Percentiles rank a stretch among this genome's conserved stretches.
phyloP scores from a whole-genome alignment of 208 protist genomes.

The Crithidia expoeki region DNA sequence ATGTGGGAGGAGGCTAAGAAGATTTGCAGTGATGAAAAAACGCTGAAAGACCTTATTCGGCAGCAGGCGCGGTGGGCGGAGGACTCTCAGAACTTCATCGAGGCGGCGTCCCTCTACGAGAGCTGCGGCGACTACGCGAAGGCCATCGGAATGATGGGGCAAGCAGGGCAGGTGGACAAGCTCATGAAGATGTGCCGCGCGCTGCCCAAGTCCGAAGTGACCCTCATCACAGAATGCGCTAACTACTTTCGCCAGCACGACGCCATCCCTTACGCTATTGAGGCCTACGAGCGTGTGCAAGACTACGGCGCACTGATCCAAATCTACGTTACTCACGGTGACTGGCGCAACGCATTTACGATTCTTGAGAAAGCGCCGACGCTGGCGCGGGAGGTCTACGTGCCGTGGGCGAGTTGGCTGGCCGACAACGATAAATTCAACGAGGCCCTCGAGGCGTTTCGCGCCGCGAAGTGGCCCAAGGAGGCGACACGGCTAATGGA shows the following conservation, averaged over 20 bases:
- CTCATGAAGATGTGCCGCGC: constrained; percentile 87
- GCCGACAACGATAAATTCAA: constrained; percentile 95
- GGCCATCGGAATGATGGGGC: constrained; percentile 90
- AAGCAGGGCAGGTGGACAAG: constrained; percentile 82
- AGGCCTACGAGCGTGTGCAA: constrained; percentile 91
- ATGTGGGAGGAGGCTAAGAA: constrained; percentile 93
- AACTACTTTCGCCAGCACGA: constrained; percentile 86
- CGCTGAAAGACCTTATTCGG: constrained; percentile 90
- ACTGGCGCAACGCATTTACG: constrained; percentile 93
- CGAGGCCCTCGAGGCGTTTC: constrained; percentile 94
- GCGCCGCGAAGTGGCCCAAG: constrained; percentile 86
- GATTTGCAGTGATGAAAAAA: constrained; percentile 87
- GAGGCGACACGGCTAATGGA: constrained; percentile 93
- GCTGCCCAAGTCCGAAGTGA: constrained; percentile 84
- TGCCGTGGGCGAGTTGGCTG: constrained; percentile 97
- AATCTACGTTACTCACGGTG: constrained; percentile 85
- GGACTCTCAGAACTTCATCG: constrained; percentile 90
- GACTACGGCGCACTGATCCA: constrained; percentile 88
- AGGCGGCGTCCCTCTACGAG: constrained; percentile 90
- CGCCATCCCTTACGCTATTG: constrained; percentile 80
- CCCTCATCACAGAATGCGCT: constrained; percentile 84
- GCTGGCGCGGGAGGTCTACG: constrained; percentile 92
- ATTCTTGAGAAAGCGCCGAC: constrained; percentile 84
- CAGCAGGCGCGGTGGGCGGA: constrained; percentile 93
- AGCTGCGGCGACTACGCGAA: constrained; percentile 84